Conservation (phyloP, 2,329 filamentous ascomycete genomes). For the Gnomoniopsis sp. region DNA sequence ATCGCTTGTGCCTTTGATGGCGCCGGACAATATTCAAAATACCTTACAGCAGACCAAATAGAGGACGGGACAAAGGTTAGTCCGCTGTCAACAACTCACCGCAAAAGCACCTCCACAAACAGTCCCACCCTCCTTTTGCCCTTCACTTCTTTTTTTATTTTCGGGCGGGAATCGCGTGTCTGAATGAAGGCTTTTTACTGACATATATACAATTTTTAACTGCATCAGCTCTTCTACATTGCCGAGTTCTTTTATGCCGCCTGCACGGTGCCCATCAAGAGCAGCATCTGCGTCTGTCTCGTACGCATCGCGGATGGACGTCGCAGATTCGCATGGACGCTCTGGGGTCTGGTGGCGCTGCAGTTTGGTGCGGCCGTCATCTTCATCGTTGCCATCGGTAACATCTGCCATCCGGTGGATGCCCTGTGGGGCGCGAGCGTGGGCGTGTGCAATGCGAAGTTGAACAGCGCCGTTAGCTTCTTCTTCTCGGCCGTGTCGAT, state of each 20-base stretch:
- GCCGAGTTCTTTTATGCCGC: constrained; percentile 36
- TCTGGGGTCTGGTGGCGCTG: constrained; percentile 25
- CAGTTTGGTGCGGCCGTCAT: constrained; percentile 23
- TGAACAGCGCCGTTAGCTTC: constrained; percentile 30
- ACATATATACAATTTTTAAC: neutral
- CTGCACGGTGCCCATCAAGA: constrained; percentile 26
- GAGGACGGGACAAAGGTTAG: constrained; percentile 18
- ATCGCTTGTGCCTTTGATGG: constrained; percentile 27
- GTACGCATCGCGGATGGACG: constrained; percentile 29
- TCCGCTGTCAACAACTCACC: neutral
- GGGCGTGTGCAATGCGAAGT: constrained; percentile 25
- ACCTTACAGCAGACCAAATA: constrained; percentile 15
- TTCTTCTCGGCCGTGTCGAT: constrained; percentile 34
- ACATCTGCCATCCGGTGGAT: constrained; percentile 30
- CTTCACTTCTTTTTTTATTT: neutral
- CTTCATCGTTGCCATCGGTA: constrained; percentile 27
- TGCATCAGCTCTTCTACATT: constrained; percentile 31
- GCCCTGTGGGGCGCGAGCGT: constrained; percentile 28
- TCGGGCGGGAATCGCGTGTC: neutral
- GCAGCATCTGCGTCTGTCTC: constrained; percentile 28
- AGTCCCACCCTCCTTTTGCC: constrained; percentile 22
- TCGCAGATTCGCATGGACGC: constrained; percentile 25
- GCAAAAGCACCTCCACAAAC: neutral
- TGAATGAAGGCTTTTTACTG: neutral
- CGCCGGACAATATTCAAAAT: constrained; percentile 23